Evolutionary conservation across 495 filamentous ascomycete genomes (phyloP), one percentile per base, ranked within the genome.

Genomic region (Bryoglossum gracile): DNA sequence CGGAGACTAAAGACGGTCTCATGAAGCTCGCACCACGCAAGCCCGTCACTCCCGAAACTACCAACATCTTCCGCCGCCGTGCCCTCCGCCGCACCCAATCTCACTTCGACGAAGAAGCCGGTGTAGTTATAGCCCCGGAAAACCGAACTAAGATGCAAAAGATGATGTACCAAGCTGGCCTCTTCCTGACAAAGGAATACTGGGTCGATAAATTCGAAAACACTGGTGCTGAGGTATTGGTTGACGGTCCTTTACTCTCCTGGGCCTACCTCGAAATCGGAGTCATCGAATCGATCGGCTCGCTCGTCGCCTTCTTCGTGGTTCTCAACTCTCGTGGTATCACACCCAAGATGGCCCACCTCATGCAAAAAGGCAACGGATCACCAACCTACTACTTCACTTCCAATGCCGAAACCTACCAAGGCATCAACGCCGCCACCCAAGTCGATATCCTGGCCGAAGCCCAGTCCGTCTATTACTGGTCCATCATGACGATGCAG

Each of bases 231-330:
- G 61, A 63, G 42, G 61, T 63, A 6, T 38, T 63, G 39, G 61
- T 63, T 8, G 61, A 63, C 48, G 61, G 58, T 0, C 53, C 61
- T 18, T 51, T 63, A 3, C 51, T 63, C 1, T 63, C 61, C 1
- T 56, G 53, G 53, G 47, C 53, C 6, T 56, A 56, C 28, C 42
- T 56, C 11, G 53, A 56, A 17, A 67, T 83, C 17, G 81, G 83
- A 3, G 54, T 83, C 8, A 56, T 82, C 8, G 75, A 84, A 60
- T 77, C 74, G 10, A 49, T 78, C 46, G 60, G 65, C 0, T 78
- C 80, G 0, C 82, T 82, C 54, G 63, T 73, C 10, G 79, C 86
- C 70, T 70, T 73, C 14, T 86, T 74, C 55, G 80, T 77, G 74
- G 77, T 84, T 48, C 64, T 77, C 42, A 51, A 82, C 57, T 62